Percentiles rank a stretch among this genome's conserved stretches.
phyloP scores from a whole-genome alignment of 495 filamentous ascomycete genomes.

The Emericellopsis terricola region DNA sequence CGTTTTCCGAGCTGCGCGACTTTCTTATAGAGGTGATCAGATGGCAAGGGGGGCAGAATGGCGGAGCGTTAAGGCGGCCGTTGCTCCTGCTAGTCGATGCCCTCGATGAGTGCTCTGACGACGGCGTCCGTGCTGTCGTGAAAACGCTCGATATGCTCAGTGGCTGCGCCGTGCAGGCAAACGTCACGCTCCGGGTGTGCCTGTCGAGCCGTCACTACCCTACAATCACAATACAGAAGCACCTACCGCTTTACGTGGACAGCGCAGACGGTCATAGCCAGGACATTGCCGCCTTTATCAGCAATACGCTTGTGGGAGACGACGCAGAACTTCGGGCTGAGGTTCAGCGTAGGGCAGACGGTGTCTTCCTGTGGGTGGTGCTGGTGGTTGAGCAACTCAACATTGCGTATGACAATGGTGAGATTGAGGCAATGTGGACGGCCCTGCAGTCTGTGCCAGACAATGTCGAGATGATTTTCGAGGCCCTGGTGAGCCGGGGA shows the following conservation, averaged over 20 bases:
- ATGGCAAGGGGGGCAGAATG: too few species aligned
- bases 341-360: conserved; percentile 2
- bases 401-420: conserved; percentile 11
- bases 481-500: background rate
- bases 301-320: background rate
- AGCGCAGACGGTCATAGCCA: background rate
- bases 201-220: conserved; percentile 20
- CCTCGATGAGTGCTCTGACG: conserved; percentile 15
- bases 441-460: conserved; percentile 1
- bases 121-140: conserved; percentile 10
- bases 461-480: conserved; percentile 3
- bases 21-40: too few species aligned
- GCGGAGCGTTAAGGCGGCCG: too few species aligned
- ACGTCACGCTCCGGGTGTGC: conserved; percentile 6
- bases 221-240: conserved; percentile 7
- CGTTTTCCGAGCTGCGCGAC: too few species aligned
- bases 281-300: conserved; percentile 4
- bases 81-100: too few species aligned
- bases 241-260: conserved; percentile 3
- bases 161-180: background rate
- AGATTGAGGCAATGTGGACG: conserved; percentile 2
- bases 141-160: conserved; percentile 11
- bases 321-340: background rate
- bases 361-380: conserved; percentile 18
- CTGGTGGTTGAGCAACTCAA: conserved; percentile 16